Base-by-base conservation (phyloP, 768 basidiomycete species). In the Pisolithus orientalis region DNA sequence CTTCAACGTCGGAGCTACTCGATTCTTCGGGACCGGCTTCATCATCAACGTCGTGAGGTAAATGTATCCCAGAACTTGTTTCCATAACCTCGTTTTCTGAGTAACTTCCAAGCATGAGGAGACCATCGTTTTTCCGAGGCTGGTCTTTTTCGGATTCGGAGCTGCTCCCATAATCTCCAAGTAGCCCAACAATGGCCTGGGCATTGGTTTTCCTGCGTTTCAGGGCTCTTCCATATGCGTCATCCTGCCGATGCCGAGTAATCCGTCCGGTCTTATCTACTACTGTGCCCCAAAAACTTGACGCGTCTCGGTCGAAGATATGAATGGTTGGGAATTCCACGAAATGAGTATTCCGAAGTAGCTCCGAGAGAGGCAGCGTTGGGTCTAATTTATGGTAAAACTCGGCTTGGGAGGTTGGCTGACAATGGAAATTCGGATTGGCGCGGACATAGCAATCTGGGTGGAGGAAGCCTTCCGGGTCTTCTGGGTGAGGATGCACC, bases 281-380 rank as follows among this genome's bases (percentile, higher is more conserved):
- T n/a, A 90, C 60, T 8, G 72, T 72, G 6, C 82, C 85, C 7
- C 66, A 68, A 66, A 90, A 93, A 13, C 59, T 68, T 4, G 66
- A 66, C 29, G 82, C 69, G 17, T 64, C 71, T 24, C 70, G 78
- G 44, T 85, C 80, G 74, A 84, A 85, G 6, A 94, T 67, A 51
- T 92, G 85, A 43, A 95, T 80, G 1, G 83, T 84, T 6, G 93
- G 93, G 61, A 80, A 95, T 65, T 95, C 93, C 31, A 87, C 77
- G 65, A 93, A 92, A 28, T 80, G 72, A 40, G 80, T 87, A 47
- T 80, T 69, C 34, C 71, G 74, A 43, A 95, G 70, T 7, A 76
- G 67, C 25, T 63, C 59, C 9, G 64, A 60, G 27, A 94, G 72
- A 24, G 75, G 65, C 40, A 75, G 58, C 4, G 68, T 63, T 2